Evolutionary conservation across 345 rosid genomes (phyloP).

Genomic region (Citrus maxima): DNA sequence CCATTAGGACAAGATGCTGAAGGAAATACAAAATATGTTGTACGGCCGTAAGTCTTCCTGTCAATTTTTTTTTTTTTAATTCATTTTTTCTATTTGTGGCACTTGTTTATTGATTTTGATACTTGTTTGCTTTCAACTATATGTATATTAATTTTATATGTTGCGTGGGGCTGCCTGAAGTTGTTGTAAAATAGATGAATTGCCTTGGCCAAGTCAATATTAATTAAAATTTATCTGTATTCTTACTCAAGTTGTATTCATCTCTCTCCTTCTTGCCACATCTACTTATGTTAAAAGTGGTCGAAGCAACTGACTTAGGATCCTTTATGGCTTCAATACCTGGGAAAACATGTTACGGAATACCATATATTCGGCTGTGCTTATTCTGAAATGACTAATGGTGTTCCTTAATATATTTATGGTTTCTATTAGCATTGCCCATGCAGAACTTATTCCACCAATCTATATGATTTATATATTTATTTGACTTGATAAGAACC

Average conservation of each 20-base stretch:
- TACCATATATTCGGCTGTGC: background rate
- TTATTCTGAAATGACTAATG: background rate
- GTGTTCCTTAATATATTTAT: background rate
- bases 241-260: background rate
- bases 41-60: slow-evolving; percentile 76
- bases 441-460: too few species aligned
- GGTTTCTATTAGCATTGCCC: too few species aligned
- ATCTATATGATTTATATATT: background rate
- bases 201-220: background rate
- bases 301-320: background rate
- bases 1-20: slow-evolving; percentile 71
- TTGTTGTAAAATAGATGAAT: background rate
- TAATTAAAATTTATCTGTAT: background rate
- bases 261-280: background rate
- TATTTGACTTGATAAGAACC: background rate
- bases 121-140: background rate
- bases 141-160: background rate
- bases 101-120: slow-evolving; percentile 12
- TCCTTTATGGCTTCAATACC: background rate
- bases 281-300: background rate
- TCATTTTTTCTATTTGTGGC: background rate
- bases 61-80: slow-evolving; percentile 6
- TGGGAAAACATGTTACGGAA: background rate
- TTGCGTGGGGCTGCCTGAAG: background rate
- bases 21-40: slow-evolving; percentile 85